Percentiles rank a stretch among this genome's conserved stretches.
phyloP scores from a whole-genome alignment of 768 basidiomycete species.

The Sporobolomyces phaffii region DNA sequence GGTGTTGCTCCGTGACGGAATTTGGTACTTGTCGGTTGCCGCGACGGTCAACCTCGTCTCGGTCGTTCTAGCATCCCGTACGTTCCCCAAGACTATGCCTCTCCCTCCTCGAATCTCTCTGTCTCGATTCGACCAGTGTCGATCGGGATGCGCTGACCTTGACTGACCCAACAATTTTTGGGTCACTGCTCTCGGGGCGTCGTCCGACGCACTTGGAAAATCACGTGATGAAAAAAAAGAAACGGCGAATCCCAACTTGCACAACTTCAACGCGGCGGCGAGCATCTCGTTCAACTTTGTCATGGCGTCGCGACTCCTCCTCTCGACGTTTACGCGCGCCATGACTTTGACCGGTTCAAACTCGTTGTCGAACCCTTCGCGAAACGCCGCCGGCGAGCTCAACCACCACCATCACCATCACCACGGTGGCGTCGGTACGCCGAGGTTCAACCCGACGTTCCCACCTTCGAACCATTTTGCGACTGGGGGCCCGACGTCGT shows the following conservation, averaged over 20 bases:
- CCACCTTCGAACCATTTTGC: conserved; percentile 1
- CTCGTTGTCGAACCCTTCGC: background rate
- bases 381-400: background rate
- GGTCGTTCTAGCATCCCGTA: background rate
- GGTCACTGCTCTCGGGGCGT: no score
- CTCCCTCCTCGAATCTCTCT: no score
- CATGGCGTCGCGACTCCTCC: background rate
- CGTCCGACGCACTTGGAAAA: no score
- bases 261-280: background rate
- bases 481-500: background rate
- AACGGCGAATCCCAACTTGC: conserved; percentile 1
- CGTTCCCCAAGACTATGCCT: no score
- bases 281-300: background rate
- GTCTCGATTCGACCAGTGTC: no score
- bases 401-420: no score
- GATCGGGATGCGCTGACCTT: background rate
- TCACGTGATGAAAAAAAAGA: no score
- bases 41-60: background rate
- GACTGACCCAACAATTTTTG: no score
- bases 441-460: background rate
- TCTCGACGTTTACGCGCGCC: background rate
- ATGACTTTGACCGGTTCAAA: background rate
- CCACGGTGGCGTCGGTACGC: background rate
- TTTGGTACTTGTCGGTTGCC: conserved; percentile 5
- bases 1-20: background rate